Percentiles rank a stretch among this genome's conserved stretches.
Conservation (phyloP, 306 rosid genomes). For the Biancaea sappan region DNA sequence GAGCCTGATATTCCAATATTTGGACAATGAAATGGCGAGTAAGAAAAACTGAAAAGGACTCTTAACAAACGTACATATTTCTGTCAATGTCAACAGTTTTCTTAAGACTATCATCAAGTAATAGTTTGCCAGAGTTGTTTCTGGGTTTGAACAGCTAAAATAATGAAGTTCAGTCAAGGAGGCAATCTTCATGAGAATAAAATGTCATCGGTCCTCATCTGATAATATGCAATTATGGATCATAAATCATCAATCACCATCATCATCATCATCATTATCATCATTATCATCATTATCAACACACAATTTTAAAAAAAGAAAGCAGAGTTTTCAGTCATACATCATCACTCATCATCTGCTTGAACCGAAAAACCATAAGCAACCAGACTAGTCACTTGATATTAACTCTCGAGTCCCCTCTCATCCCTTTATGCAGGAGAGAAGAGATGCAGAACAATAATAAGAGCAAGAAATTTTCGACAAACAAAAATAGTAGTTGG, state of each 20-base stretch:
- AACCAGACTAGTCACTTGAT: constrained; percentile 43
- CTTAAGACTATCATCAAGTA: constrained; percentile 14
- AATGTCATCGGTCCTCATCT: constrained; percentile 43
- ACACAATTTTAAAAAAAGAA: constrained; percentile 2
- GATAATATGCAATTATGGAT: constrained; percentile 29
- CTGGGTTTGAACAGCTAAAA: constrained; percentile 30
- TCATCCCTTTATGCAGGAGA: constrained; percentile 60
- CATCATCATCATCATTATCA: constrained; percentile 34
- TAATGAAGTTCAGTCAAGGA: constrained; percentile 25
- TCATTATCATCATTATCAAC: neutral
- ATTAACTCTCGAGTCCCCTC: constrained; percentile 56
- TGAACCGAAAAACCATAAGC: constrained; percentile 46
- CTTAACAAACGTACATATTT: constrained; percentile 35
- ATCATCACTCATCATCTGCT: constrained; percentile 43
- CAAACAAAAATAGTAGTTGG: neutral
- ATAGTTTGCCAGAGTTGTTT: constrained; percentile 31
- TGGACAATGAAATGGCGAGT: constrained; percentile 36
- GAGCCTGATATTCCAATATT: constrained; percentile 40
- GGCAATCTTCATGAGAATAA: constrained; percentile 52
- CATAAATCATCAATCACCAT: no score
- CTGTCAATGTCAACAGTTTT: constrained; percentile 32
- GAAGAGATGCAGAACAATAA: constrained; percentile 11
- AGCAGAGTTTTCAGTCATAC: constrained; percentile 31
- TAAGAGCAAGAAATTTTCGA: neutral
- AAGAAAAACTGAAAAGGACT: constrained; percentile 52